phyloP scores from a whole-genome alignment of 2,329 filamentous ascomycete genomes.

The Colletotrichum phormii region DNA sequence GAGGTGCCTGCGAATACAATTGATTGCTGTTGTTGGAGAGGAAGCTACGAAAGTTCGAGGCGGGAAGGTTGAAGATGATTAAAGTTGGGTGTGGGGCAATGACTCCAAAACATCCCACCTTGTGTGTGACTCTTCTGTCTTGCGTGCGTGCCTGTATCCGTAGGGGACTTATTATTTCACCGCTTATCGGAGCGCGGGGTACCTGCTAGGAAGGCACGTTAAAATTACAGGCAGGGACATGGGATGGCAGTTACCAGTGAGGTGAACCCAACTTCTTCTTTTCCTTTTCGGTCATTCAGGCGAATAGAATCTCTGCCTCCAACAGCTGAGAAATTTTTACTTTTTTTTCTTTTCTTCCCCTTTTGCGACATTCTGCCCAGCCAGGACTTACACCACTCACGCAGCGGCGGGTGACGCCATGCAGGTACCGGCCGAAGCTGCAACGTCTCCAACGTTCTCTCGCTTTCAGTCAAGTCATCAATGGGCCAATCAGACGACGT shows the following conservation, averaged over 20 bases:
- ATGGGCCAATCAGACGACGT: not conserved
- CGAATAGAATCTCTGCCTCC: not conserved
- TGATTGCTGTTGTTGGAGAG: constrained; percentile 1
- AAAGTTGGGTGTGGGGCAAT: constrained; percentile 24
- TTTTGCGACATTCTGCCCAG: not conserved
- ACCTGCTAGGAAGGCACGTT: not conserved
- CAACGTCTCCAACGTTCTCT: not conserved
- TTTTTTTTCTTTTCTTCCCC: not conserved
- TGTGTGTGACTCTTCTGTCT: constrained; percentile 8
- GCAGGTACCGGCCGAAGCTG: constrained; percentile 21
- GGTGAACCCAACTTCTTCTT: not conserved
- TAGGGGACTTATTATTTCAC: constrained; percentile 14
- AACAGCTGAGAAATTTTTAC: not conserved
- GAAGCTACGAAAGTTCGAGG: constrained; percentile 18
- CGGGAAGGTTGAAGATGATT: not conserved
- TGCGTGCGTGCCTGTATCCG: too few relatives aligned
- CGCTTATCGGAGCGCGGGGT: constrained; percentile 35
- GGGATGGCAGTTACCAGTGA: constrained; percentile 23
- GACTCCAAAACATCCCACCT: constrained; percentile 36
- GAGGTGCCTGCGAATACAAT: not conserved
- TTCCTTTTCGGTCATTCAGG: not conserved
- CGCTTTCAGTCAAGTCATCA: not conserved
- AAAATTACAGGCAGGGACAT: not conserved
- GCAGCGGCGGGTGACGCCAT: not conserved
- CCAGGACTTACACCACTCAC: not conserved